These are phyloP conservation scores for Chaetoceros tenuissimus DNA, from an alignment of 108 stramenopile species.

Conservation along the genomic window DNA sequence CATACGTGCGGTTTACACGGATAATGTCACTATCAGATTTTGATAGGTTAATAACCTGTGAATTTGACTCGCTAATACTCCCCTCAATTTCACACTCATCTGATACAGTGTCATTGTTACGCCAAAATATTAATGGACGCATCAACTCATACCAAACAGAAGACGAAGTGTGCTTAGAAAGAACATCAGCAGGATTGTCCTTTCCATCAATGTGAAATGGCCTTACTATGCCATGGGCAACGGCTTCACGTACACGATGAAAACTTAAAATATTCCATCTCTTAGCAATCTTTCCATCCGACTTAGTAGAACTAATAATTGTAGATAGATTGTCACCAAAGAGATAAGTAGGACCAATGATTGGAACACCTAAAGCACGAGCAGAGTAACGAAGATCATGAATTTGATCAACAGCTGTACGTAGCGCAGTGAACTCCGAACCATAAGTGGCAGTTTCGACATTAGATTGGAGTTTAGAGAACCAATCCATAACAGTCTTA, in stretches of 20 bases:
- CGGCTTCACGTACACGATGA: neutral
- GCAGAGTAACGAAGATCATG: constrained; percentile 25
- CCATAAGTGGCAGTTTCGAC: constrained; percentile 7
- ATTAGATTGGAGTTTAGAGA: neutral
- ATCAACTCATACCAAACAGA: too few species aligned
- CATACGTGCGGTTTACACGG: too few species aligned
- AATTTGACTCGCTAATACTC: too few species aligned
- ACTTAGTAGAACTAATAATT: constrained; percentile 1
- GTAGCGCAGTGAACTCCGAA: constrained; percentile 7
- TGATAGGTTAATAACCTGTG: too few species aligned
- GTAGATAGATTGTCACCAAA: constrained; percentile 24
- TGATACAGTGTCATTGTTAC: too few species aligned
- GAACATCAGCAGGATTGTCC: constrained; percentile 6
- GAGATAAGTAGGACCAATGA: constrained; percentile 14
- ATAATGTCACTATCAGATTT: too few species aligned
- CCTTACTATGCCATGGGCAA: constrained; percentile 3
- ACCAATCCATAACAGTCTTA: constrained; percentile 4
- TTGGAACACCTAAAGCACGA: constrained; percentile 25
- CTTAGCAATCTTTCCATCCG: constrained; percentile 1
- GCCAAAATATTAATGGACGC: too few species aligned
- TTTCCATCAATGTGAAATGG: constrained; percentile 3
- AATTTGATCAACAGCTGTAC: constrained; percentile 20
- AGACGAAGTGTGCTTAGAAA: too few species aligned
- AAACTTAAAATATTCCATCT: constrained; percentile 7
- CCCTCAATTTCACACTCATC: too few species aligned